A percentile compares a stretch with the other conserved stretches of the same genome.
Conservation (phyloP, 352 stramenopile species). For the Globisporangium parvum region DNA sequence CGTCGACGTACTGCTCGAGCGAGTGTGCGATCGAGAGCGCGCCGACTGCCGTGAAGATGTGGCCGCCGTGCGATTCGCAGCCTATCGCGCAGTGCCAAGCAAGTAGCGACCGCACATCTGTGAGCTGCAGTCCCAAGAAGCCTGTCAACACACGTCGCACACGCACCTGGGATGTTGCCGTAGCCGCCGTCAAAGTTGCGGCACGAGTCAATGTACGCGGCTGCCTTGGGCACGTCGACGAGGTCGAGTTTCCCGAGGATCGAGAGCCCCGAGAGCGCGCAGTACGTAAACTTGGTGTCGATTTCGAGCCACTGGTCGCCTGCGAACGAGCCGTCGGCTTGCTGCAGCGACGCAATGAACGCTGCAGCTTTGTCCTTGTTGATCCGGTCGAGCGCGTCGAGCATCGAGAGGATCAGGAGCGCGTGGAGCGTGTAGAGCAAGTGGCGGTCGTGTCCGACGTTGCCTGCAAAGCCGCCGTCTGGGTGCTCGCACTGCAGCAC, state of each 20-base stretch:
- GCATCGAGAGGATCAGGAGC: conserved; percentile 96
- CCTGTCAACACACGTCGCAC: neutral
- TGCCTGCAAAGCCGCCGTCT: conserved; percentile 94
- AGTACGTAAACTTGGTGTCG: conserved; percentile 99
- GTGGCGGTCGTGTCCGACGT: conserved; percentile 95
- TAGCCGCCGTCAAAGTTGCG: conserved; percentile 97
- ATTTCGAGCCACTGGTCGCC: conserved; percentile 97
- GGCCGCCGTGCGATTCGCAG: conserved; percentile 96
- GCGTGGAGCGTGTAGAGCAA: conserved; percentile 97
- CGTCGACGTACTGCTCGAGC: conserved; percentile 70
- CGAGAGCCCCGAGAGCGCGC: conserved; percentile 92
- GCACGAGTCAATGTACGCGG: conserved; percentile 93
- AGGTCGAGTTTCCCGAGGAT: conserved; percentile 87
- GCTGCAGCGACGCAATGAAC: conserved; percentile 91
- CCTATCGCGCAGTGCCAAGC: conserved; percentile 35
- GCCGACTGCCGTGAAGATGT: conserved; percentile 97
- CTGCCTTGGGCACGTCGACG: conserved; percentile 87
- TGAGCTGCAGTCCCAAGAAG: too few relatives aligned
- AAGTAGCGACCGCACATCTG: conserved; percentile 30
- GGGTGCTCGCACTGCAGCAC: conserved; percentile 92
- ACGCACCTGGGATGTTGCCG: conserved; percentile 66
- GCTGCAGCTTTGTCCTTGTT: conserved; percentile 68
- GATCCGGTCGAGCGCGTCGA: conserved; percentile 78
- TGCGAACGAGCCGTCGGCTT: conserved; percentile 95
- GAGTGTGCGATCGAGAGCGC: conserved; percentile 88